Evolutionary conservation across 495 filamentous ascomycete genomes (phyloP), one percentile per base, ranked within the genome.

Genomic region (Xylaria bambusicola): DNA sequence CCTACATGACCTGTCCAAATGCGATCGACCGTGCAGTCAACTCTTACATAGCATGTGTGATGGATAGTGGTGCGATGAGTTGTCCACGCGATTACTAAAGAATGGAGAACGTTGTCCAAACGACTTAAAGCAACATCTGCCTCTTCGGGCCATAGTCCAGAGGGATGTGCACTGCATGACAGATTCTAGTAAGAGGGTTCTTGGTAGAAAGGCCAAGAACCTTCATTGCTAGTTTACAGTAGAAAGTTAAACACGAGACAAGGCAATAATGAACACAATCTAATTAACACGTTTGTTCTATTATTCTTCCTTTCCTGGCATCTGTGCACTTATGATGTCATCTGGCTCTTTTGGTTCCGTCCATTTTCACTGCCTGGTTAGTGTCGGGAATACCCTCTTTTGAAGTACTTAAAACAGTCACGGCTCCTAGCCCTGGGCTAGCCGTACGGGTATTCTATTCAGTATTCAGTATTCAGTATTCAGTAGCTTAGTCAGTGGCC

Each of bases 1-100:
- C 54, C 48, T 12, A 56, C 29, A n/a, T 38, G 44, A 46, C 29
- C n/a, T 27, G 44, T 17, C 26, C 26, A 20, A 7, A n/a, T 33
- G 41, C 13, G 31, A 56, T 47, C 27, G 47, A 47, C 53, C 29
- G n/a, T 52, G 48, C 48, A 38, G 5, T 20, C 15, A 6, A 3
- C 36, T 38, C 36, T 15, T 33, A n/a, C n/a, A n/a, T n/a, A n/a
- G n/a, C n/a, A n/a, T n/a, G n/a, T n/a, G n/a, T n/a, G n/a, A n/a
- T n/a, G n/a, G n/a, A n/a, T n/a, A n/a, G n/a, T 48, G 54, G 27
- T 12, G 40, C 13, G 21, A 13, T 52, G 47, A 12, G 47, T 41
- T 53, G 54, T 57, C 48, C 17, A 24, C 54, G 27, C 1, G 44
- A 57, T 57, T 40, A 53, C 50, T 53, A 53, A 53, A 53, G 36